These are phyloP conservation scores for Microcyclospora tardicrescens DNA, from an alignment of 2,329 filamentous ascomycete genomes.

Conservation along the genomic window DNA sequence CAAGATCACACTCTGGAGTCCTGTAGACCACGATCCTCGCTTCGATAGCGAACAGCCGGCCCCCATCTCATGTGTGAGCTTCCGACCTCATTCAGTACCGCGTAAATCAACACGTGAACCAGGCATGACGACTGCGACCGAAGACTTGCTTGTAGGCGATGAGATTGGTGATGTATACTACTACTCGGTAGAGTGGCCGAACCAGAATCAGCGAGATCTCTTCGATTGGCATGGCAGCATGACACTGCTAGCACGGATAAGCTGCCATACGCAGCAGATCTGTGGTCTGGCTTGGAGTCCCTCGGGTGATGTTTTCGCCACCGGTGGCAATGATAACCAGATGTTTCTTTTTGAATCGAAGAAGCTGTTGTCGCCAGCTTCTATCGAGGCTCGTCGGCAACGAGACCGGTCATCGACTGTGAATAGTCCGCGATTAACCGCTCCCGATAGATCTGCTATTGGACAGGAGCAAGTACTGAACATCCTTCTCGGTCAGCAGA, in stretches of 20 bases:
- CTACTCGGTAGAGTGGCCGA: slow-evolving; percentile 76
- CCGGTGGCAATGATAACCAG: slow-evolving; percentile 83
- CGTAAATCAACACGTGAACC: slow-evolving; percentile 37
- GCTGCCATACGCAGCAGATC: slow-evolving; percentile 74
- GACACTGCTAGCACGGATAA: slow-evolving; percentile 63
- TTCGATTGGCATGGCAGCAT: slow-evolving; percentile 67
- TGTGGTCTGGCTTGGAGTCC: slow-evolving; percentile 84
- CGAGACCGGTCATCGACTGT: slow-evolving; percentile 2
- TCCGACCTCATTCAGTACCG: slow-evolving; percentile 51
- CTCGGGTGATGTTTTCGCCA: slow-evolving; percentile 65
- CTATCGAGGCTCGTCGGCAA: not conserved
- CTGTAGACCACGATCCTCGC: slow-evolving; percentile 54
- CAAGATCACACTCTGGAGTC: slow-evolving; percentile 63
- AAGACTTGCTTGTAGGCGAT: slow-evolving; percentile 79
- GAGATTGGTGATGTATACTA: slow-evolving; percentile 73
- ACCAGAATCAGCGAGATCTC: slow-evolving; percentile 46
- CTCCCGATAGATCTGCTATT: slow-evolving; percentile 5
- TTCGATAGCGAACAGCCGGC: slow-evolving; percentile 62
- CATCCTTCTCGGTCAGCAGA: slow-evolving; percentile 34
- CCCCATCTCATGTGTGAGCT: slow-evolving; percentile 68
- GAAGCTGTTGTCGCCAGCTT: slow-evolving; percentile 31
- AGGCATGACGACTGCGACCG: slow-evolving; percentile 47
- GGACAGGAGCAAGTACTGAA: slow-evolving; percentile 20
- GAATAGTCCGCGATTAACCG: slow-evolving; percentile 5
- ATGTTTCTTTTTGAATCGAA: slow-evolving; percentile 68